phyloP scores from a whole-genome alignment of 805 yeast genomes.

The Kodamaea sagamina region DNA sequence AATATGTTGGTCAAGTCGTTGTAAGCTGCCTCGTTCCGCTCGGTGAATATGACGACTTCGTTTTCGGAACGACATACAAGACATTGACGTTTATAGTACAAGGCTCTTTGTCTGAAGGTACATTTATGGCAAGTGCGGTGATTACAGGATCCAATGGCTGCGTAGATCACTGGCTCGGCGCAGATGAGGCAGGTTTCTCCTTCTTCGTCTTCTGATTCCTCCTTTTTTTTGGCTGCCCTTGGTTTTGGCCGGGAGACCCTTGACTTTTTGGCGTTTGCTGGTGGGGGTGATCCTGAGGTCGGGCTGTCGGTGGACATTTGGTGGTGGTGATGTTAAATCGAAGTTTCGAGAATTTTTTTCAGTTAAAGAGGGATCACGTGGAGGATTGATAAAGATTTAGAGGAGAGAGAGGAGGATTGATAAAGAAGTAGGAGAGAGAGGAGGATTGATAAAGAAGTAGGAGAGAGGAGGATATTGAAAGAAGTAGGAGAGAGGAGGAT shows the following conservation, averaged over 20 bases:
- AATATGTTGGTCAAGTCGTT: conserved; percentile 39
- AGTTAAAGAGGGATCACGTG: neutral
- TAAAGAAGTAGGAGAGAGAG: too few relatives aligned
- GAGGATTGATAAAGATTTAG: too few relatives aligned
- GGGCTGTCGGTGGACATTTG: neutral
- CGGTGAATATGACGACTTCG: conserved; percentile 58
- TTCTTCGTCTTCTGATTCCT: conserved; percentile 20
- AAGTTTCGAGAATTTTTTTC: conserved; percentile 1
- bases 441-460: too few relatives aligned
- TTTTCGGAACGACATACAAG: conserved; percentile 80
- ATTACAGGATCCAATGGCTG: conserved; percentile 78
- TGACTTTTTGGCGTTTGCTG: neutral
- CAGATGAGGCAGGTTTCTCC: conserved; percentile 73
- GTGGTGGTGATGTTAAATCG: neutral
- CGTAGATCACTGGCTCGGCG: conserved; percentile 65
- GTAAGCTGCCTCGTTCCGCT: conserved; percentile 37
- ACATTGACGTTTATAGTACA: conserved; percentile 74
- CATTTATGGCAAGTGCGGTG: conserved; percentile 85
- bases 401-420: too few relatives aligned
- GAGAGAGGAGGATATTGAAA: too few relatives aligned
- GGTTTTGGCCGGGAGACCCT: conserved; percentile 7
- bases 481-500: too few relatives aligned
- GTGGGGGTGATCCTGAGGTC: neutral
- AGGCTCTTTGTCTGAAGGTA: conserved; percentile 76
- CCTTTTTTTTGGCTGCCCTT: conserved; percentile 16